A percentile compares a stretch with the other conserved stretches of the same genome.
Evolutionary conservation across 1,284 basidiomycete genomes (phyloP).

Genomic region (Xanthoconium separans): DNA sequence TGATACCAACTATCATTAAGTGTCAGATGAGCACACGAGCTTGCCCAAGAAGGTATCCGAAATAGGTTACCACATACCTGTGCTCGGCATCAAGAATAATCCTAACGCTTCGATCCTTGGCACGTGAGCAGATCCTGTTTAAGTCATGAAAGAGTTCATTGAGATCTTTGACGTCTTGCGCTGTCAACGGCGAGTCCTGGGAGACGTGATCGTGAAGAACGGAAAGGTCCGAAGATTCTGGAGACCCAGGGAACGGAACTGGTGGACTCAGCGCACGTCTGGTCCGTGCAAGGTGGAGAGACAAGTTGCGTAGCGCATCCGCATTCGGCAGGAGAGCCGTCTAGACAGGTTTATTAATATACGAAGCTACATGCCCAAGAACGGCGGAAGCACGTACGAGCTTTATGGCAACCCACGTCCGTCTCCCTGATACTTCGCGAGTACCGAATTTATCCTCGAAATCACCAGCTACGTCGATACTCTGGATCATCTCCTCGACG

Average conservation of each 20-base stretch:
- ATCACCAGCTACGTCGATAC: constrained; percentile 75
- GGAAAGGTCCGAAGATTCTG: constrained; percentile 27
- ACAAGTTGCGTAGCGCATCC: constrained; percentile 30
- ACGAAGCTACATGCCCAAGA: neutral
- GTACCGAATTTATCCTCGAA: constrained; percentile 62
- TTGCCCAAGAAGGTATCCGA: neutral
- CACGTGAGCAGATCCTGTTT: constrained; percentile 56
- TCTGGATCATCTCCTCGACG: constrained; percentile 69
- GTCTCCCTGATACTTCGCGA: constrained; percentile 39
- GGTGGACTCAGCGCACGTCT: constrained; percentile 21
- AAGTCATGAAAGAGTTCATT: constrained; percentile 61
- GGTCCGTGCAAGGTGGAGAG: constrained; percentile 22
- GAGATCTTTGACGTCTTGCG: constrained; percentile 58
- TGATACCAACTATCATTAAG: constrained; percentile 77
- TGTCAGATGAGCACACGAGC: neutral
- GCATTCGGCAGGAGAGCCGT: constrained; percentile 30
- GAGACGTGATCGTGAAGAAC: constrained; percentile 26
- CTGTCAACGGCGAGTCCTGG: constrained; percentile 43
- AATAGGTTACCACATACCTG: constrained; percentile 39
- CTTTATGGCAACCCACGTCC: constrained; percentile 84
- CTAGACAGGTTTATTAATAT: constrained; percentile 51
- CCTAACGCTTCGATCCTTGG: constrained; percentile 57
- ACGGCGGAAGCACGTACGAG: constrained; percentile 46
- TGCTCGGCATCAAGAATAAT: constrained; percentile 85
- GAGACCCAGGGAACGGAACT: constrained; percentile 29